phyloP scores from a whole-genome alignment of 2,329 filamentous ascomycete species.

The Pyrenophora teres region DNA sequence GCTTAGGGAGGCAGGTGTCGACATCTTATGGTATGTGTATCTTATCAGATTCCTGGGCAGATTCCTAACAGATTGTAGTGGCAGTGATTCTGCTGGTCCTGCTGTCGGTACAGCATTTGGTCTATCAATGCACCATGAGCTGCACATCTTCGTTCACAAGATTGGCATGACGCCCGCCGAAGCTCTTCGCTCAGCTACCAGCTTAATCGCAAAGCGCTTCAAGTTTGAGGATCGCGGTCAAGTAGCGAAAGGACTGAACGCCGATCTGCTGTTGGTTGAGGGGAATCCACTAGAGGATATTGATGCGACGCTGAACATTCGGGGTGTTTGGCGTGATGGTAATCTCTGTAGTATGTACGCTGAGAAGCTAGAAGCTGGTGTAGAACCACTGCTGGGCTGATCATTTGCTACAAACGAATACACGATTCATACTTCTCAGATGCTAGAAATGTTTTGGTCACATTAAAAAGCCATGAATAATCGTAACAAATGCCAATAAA shows the following conservation, averaged over 20 bases:
- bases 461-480: too few relatives aligned
- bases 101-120: conserved; percentile 53
- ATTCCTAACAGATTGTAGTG: conserved; percentile 33
- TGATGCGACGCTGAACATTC: conserved; percentile 48
- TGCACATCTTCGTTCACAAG: conserved; percentile 49
- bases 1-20: conserved; percentile 48
- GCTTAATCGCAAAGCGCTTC: conserved; percentile 48
- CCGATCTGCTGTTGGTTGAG: conserved; percentile 52
- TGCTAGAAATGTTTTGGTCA: too few relatives aligned
- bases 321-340: conserved; percentile 53
- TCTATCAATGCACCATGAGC: conserved; percentile 50
- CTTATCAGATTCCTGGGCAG: not conserved
- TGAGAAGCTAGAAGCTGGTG: conserved; percentile 15
- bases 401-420: too few relatives aligned
- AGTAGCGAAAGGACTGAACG: conserved; percentile 48
- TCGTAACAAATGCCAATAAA: too few relatives aligned
- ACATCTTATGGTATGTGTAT: conserved; percentile 47
- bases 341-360: conserved; percentile 33
- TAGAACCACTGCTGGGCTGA: not conserved
- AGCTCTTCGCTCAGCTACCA: conserved; percentile 50
- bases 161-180: conserved; percentile 51
- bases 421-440: too few relatives aligned
- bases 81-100: conserved; percentile 51
- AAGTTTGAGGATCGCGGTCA: conserved; percentile 49
- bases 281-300: conserved; percentile 52